These are phyloP conservation scores for Blastobotrys muscicola DNA, from an alignment of 805 yeast genomes.

Conservation along the genomic window DNA sequence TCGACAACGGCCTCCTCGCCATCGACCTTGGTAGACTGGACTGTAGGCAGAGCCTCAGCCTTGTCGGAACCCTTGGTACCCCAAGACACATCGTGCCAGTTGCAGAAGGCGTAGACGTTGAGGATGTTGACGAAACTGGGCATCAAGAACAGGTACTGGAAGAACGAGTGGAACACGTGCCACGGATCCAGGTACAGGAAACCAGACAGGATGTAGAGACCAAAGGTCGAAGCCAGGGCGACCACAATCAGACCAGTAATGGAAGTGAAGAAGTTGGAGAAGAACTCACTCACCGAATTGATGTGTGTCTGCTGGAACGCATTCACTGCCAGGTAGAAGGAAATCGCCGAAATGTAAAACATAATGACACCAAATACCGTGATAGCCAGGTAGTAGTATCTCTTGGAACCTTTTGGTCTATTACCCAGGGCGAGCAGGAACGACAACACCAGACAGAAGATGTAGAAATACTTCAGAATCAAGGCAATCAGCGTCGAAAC, in stretches of 20 bases:
- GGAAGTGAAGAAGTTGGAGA: constrained; percentile 29
- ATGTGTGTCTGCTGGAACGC: constrained; percentile 34
- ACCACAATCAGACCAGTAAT: constrained; percentile 49
- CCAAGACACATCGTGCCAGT: constrained; percentile 66
- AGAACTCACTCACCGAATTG: constrained; percentile 21
- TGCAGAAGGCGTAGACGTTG: constrained; percentile 60
- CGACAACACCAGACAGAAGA: constrained; percentile 48
- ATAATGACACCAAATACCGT: constrained; percentile 50
- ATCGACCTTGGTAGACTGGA: constrained; percentile 37
- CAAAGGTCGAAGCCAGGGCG: constrained; percentile 52
- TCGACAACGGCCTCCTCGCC: constrained; percentile 51
- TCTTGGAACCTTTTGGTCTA: constrained; percentile 51
- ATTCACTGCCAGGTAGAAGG: constrained; percentile 47
- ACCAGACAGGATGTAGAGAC: constrained; percentile 49
- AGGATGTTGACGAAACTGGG: constrained; percentile 36
- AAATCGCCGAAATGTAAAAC: constrained; percentile 49
- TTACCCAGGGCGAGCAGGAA: constrained; percentile 58
- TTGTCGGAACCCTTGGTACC: constrained; percentile 60
- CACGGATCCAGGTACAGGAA: constrained; percentile 55
- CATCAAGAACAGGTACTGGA: constrained; percentile 29
- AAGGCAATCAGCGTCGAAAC: constrained; percentile 38
- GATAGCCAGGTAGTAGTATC: constrained; percentile 44
- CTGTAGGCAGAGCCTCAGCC: constrained; percentile 46
- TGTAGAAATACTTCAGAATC: constrained; percentile 45
- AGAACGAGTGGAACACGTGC: constrained; percentile 52